Evolutionary conservation across 2,329 filamentous ascomycete species (phyloP).

Genomic region (Chrysoporthe cubensis): DNA sequence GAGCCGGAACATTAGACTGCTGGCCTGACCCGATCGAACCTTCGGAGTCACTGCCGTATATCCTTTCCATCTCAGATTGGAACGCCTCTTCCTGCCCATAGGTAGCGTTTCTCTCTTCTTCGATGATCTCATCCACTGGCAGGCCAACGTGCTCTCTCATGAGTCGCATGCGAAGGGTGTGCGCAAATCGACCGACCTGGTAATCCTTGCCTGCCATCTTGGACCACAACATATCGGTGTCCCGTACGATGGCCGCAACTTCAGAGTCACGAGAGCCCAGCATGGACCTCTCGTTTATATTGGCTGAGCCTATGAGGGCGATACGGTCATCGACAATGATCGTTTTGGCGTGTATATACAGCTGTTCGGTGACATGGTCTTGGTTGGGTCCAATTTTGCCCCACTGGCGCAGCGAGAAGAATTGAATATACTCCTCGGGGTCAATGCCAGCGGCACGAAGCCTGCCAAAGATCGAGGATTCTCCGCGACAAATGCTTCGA

Average conservation of each 20-base stretch:
- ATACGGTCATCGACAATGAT: slow-evolving; percentile 95
- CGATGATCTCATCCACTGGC: slow-evolving; percentile 88
- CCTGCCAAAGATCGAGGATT: slow-evolving; percentile 88
- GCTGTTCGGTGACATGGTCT: slow-evolving; percentile 86
- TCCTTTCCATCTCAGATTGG: slow-evolving; percentile 63
- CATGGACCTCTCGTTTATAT: slow-evolving; percentile 98
- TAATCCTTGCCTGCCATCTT: slow-evolving; percentile 91
- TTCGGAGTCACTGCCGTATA: slow-evolving; percentile 57
- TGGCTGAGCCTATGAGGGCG: slow-evolving; percentile 93
- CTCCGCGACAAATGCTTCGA: slow-evolving; percentile 91
- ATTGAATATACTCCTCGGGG: slow-evolving; percentile 92
- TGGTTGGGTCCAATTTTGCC: slow-evolving; percentile 85
- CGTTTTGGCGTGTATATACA: slow-evolving; percentile 97
- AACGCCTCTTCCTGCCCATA: slow-evolving; percentile 59
- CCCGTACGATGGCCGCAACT: slow-evolving; percentile 84
- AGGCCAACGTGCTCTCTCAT: slow-evolving; percentile 98
- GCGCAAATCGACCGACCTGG: slow-evolving; percentile 87
- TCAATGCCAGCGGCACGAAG: slow-evolving; percentile 81
- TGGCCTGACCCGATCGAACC: slow-evolving; percentile 17
- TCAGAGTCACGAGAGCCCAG: slow-evolving; percentile 90
- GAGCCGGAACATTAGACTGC: slow-evolving; percentile 13
- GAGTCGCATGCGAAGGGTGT: slow-evolving; percentile 86
- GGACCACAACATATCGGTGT: slow-evolving; percentile 90
- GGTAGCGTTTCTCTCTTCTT: slow-evolving; percentile 74
- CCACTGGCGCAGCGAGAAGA: slow-evolving; percentile 92